A percentile compares a stretch with the other conserved stretches of the same genome.
phyloP scores from a whole-genome alignment of 805 yeast species.

The Brettanomyces custersianus region DNA sequence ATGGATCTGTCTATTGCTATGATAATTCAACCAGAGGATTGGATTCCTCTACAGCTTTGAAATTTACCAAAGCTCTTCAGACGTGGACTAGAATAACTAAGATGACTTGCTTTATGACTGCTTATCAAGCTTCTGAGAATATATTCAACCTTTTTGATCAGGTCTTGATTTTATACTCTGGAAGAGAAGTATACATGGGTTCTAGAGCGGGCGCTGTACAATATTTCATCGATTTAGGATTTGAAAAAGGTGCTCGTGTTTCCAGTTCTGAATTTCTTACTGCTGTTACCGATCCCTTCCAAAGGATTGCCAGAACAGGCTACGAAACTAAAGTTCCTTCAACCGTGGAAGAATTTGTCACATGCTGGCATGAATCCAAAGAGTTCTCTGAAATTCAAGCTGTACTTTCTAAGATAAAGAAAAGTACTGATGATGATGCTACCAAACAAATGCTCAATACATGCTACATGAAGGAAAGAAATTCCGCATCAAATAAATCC shows the following conservation, averaged over 20 bases:
- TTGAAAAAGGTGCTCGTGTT: conserved; percentile 50
- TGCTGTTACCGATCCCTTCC: conserved; percentile 58
- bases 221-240: conserved; percentile 54
- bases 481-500: conserved; percentile 30
- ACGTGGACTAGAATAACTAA: conserved; percentile 47
- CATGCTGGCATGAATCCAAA: conserved; percentile 46
- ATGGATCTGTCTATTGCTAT: conserved; percentile 49
- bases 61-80: conserved; percentile 50
- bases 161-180: conserved; percentile 47
- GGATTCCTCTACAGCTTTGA: conserved; percentile 61
- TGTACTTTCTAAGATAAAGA: conserved; percentile 14
- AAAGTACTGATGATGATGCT: conserved; percentile 12
- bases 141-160: conserved; percentile 52
- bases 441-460: conserved; percentile 25
- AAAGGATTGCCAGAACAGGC: conserved; percentile 40
- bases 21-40: conserved; percentile 64
- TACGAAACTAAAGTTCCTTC: conserved; percentile 44
- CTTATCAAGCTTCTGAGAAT: conserved; percentile 59
- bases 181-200: conserved; percentile 53
- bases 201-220: conserved; percentile 42
- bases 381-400: conserved; percentile 34
- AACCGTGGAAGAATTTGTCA: conserved; percentile 47
- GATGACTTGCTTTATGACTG: conserved; percentile 49
- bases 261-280: conserved; percentile 61
- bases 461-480: conserved; percentile 29